Conservation (phyloP, 2,329 filamentous ascomycete species). For the Stachybotrys echinatus region DNA sequence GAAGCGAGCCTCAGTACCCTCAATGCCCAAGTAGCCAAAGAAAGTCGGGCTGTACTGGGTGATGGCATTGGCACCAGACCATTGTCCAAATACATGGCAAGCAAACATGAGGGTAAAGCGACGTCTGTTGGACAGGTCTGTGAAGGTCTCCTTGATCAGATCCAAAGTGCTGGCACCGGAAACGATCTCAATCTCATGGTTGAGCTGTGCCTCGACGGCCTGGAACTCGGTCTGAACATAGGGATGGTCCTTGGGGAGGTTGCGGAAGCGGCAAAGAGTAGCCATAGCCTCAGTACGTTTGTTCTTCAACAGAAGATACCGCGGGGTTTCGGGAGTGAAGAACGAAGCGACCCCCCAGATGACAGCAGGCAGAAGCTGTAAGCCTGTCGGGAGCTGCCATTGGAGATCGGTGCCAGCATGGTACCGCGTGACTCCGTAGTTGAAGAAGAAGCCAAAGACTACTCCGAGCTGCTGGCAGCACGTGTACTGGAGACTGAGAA, state of each 20-base stretch:
- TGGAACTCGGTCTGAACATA: slow-evolving; percentile 19
- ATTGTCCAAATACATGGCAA: slow-evolving; percentile 19
- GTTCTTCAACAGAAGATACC: slow-evolving; percentile 16
- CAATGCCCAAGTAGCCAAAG: slow-evolving; percentile 20
- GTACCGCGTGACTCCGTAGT: slow-evolving; percentile 26
- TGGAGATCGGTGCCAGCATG: slow-evolving; percentile 15
- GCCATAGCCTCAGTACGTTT: slow-evolving; percentile 12
- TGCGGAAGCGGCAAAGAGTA: slow-evolving; percentile 13
- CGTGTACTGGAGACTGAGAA: slow-evolving; percentile 24
- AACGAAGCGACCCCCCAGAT: slow-evolving; percentile 18
- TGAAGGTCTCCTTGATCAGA: slow-evolving; percentile 26
- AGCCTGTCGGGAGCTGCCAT: slow-evolving; percentile 19
- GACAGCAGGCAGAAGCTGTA: slow-evolving; percentile 16
- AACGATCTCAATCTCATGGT: slow-evolving; percentile 27
- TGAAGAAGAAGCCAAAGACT: slow-evolving; percentile 28
- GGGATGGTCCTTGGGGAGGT: slow-evolving; percentile 18
- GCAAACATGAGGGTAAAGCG: slow-evolving; percentile 24
- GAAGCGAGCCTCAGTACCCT: slow-evolving; percentile 15
- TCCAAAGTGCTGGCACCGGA: slow-evolving; percentile 21
- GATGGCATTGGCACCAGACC: slow-evolving; percentile 22
- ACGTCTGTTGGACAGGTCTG: slow-evolving; percentile 17
- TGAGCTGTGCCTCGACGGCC: slow-evolving; percentile 23
- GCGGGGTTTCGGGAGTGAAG: slow-evolving; percentile 19
- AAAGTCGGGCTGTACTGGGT: slow-evolving; percentile 22
- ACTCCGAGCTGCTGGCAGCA: slow-evolving; percentile 26